phyloP scores from a whole-genome alignment of 2,329 filamentous ascomycete genomes.

The Xylaria sp. region DNA sequence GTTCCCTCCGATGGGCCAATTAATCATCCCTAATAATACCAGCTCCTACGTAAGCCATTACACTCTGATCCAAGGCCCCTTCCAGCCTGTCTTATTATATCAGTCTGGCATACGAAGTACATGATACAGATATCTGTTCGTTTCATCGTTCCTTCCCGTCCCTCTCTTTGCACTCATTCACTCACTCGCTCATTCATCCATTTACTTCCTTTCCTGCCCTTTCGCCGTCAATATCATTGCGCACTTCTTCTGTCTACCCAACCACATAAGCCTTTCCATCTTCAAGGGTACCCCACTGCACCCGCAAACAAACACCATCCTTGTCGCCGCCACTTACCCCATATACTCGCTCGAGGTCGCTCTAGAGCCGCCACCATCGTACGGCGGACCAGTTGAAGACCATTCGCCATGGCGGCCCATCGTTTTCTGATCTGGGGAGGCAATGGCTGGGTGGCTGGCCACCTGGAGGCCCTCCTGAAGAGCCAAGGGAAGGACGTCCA shows the following conservation, averaged over 20 bases:
- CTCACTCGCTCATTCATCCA: background rate
- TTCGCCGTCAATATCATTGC: background rate
- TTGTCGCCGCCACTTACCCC: background rate
- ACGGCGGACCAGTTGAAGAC: conserved; percentile 36
- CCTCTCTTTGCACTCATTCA: too few species aligned
- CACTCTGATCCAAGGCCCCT: conserved; percentile 2
- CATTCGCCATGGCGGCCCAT: conserved; percentile 44
- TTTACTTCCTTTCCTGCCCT: background rate
- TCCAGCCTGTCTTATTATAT: background rate
- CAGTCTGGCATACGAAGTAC: background rate
- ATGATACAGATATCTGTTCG: conserved; percentile 1
- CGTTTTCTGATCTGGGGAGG: conserved; percentile 74
- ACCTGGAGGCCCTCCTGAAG: conserved; percentile 68
- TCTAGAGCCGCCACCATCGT: conserved; percentile 9
- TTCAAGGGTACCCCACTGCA: conserved; percentile 11
- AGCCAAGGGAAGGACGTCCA: conserved; percentile 69
- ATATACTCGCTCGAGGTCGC: background rate
- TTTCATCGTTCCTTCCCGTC: background rate
- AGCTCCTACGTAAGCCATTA: conserved; percentile 12
- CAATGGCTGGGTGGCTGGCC: conserved; percentile 71
- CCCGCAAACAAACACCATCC: background rate
- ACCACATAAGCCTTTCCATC: background rate
- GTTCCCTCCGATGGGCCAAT: background rate
- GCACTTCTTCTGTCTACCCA: background rate
- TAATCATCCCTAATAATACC: background rate